These are phyloP conservation scores for Diutina sp. DNA, from an alignment of 1,139 yeast species.

Conservation along the genomic window DNA sequence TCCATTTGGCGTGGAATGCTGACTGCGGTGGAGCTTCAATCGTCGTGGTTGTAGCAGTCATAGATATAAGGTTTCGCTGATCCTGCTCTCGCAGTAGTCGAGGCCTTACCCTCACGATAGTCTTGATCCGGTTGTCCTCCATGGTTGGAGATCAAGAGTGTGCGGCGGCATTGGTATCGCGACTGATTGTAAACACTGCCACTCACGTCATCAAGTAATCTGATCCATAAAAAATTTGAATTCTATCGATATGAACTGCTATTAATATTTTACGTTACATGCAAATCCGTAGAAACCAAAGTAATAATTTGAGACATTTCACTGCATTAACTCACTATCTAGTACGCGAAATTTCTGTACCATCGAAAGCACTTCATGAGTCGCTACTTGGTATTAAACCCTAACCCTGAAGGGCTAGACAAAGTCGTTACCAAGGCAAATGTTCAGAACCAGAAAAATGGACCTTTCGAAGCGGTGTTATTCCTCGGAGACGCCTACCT, in stretches of 20 bases:
- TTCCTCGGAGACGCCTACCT: conserved; percentile 36
- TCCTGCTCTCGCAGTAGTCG: conserved; percentile 20
- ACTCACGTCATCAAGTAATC: no score
- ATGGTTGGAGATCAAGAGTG: background rate
- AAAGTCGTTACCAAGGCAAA: conserved; percentile 36
- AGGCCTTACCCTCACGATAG: conserved; percentile 35
- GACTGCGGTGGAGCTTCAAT: background rate
- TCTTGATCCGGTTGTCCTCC: conserved; percentile 16
- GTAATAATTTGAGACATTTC: no score
- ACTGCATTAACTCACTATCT: background rate
- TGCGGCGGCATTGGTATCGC: background rate
- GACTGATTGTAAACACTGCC: background rate
- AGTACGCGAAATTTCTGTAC: background rate
- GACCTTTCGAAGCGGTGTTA: conserved; percentile 49
- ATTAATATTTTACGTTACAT: background rate
- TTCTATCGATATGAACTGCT: no score
- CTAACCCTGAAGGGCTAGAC: conserved; percentile 24
- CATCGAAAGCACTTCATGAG: background rate
- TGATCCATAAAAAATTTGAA: no score
- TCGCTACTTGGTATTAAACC: conserved; percentile 31
- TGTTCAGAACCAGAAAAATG: conserved; percentile 39
- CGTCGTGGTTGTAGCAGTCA: conserved; percentile 14
- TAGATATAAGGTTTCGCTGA: conserved; percentile 14
- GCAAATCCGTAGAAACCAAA: background rate
- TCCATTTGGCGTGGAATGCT: background rate